Evolutionary conservation across 23 red algal genomes (phyloP), one percentile per base, ranked within the genome.

Genomic region (Pyropia haitanensis): DNA sequence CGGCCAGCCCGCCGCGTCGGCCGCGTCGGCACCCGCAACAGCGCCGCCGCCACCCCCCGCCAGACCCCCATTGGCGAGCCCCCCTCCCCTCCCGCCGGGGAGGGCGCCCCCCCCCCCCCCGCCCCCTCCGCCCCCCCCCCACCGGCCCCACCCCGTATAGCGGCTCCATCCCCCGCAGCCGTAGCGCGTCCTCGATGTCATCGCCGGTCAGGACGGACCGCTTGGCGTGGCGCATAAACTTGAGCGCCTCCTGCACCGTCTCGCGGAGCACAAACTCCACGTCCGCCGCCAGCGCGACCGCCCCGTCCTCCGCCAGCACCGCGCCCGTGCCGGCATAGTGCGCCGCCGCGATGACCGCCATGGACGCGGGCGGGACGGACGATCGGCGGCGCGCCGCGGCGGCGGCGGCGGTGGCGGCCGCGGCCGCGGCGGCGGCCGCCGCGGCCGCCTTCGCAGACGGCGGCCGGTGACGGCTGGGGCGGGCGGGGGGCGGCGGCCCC

Each of bases 141-240:
- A 3, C 4, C 30, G 58, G 22, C 0, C 23, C 58, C 20, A 88
- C 81, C 2, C 85, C 94, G 69, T 86, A 85, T 18, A 98, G 58
- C 14, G 94, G 85, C 18, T 76, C 67, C 48, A 91, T 73, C 34
- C 91, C 91, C 27, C 76, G 77, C 61, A 91, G 67, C 14, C 79
- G 80, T 32, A 98, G 81, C 29, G 85, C 94, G 15, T 81, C 65
- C 30, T 72, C 78, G 19, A 98, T 66, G 57, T 98, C 86, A 48
- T 19, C 65, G 1, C 78, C 56, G 5, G 62, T 77, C 18, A 98
- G 65, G 18, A 51, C 60, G 49, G 56, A 30, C 13, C 86, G 94
- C 58, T 98, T 98, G 19, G 85, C 74, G 49, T 98, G 87, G 23
- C 82, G 70, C 94, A 98, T 98, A 65, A 98, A 98, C 70, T 98